Base-by-base conservation (phyloP, 73 alveolate species). In the Uronychia binucleata region DNA sequence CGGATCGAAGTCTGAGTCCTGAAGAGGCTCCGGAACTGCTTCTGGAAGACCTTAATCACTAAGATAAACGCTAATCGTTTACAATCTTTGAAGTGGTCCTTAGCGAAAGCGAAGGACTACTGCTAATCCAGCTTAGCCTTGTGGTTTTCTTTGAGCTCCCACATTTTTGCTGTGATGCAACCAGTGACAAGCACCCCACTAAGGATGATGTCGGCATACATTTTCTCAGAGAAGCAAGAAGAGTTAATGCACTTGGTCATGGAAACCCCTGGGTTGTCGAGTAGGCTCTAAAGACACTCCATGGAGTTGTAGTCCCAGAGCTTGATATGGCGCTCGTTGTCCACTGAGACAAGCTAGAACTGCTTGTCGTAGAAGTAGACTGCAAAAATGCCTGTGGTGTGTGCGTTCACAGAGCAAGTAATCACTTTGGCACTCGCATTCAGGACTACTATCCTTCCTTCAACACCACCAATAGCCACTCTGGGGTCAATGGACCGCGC, bases 241-340 rank as follows among this genome's bases (percentile, higher is more conserved):
- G 67, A 5, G 19, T 5, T 46, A 19, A 46, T 11, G 19, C 19
- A 11, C 67, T 46, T 46, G 67, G 19, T 46, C 5, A 19, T 46
- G 5, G 67, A 46, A 46, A 46, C 67, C 19, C 94, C 28, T 26
- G 32, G 19, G 30, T 75, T 75, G 80, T 88, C 94, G 26, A 81
- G 79, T 28, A 88, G 0, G 34, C 76, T 29, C 59, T 88, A 29
- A 0, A 88, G 31, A 78, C 84, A 81, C 58, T 88, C 94, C 13
- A 81, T 59, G 28, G 88, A 1, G 33, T 75, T 31, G 77, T 87
- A 87, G 60, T 88, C 94, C 94, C 94, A 88, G n/a, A 88, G 59
- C 11, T 32, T 0, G 1, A 88, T 58, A 30, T 87, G 25, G 31
- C 94, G 19, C 29, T 88, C 94, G 26, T 33, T 27, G 30, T 80